phyloP scores from a whole-genome alignment of 805 yeast species.

The Candida yuanshanica region DNA sequence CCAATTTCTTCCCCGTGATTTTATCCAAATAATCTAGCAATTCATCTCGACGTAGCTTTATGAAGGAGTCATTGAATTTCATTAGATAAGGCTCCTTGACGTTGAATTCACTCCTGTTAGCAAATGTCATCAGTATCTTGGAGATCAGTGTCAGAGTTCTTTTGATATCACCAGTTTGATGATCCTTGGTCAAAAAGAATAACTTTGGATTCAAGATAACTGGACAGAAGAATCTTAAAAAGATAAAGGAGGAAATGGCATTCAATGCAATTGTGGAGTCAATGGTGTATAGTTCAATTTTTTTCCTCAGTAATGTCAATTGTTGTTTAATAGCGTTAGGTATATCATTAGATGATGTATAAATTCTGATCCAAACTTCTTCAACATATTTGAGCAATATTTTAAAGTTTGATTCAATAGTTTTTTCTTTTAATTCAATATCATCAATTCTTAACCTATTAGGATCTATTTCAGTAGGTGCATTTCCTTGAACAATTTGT shows the following conservation, averaged over 20 bases:
- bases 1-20: slow-evolving; percentile 65
- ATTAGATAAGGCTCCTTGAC: slow-evolving; percentile 80
- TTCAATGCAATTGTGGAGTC: slow-evolving; percentile 51
- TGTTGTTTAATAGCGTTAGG: slow-evolving; percentile 64
- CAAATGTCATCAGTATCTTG: slow-evolving; percentile 70
- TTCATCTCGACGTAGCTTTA: slow-evolving; percentile 50
- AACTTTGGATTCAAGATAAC: slow-evolving; percentile 87
- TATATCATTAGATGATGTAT: slow-evolving; percentile 62
- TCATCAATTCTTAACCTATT: slow-evolving; percentile 37
- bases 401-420: slow-evolving; percentile 41
- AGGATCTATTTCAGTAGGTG: slow-evolving; percentile 77
- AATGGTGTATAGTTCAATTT: slow-evolving; percentile 55
- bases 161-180: slow-evolving; percentile 66
- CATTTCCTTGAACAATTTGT: slow-evolving; percentile 42
- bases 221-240: slow-evolving; percentile 83
- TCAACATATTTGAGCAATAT: slow-evolving; percentile 46
- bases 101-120: slow-evolving; percentile 70
- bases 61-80: slow-evolving; percentile 57
- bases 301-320: slow-evolving; percentile 54
- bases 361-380: slow-evolving; percentile 62
- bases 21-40: slow-evolving; percentile 65
- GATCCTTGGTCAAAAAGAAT: slow-evolving; percentile 64
- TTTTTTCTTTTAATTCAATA: slow-evolving; percentile 31
- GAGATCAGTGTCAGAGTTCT: slow-evolving; percentile 79
- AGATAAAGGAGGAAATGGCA: slow-evolving; percentile 78